Conservation (phyloP, 139 green algal species). For the Helicosporidium sp. region DNA sequence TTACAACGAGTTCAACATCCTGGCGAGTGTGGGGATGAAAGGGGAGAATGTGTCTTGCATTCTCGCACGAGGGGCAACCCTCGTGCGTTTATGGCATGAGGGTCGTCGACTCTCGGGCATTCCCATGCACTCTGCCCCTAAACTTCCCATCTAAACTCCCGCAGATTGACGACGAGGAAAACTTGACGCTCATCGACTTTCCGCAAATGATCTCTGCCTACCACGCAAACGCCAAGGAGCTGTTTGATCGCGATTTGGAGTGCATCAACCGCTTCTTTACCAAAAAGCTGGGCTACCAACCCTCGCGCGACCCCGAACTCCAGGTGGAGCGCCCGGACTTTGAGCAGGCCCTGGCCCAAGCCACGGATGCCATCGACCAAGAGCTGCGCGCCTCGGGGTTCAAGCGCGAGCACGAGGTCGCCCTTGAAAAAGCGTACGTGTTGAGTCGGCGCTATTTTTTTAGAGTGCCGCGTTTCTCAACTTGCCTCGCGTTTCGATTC, state of each 20-base stretch:
- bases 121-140: no score
- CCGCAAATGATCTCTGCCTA: slow-evolving; percentile 88
- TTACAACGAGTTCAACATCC: slow-evolving; percentile 98
- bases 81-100: no score
- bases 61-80: no score
- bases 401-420: slow-evolving; percentile 29
- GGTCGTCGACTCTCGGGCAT: no score
- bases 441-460: no score
- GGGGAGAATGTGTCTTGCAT: no score
- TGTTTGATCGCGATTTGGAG: slow-evolving; percentile 84
- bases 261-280: slow-evolving; percentile 62
- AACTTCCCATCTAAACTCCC: no score
- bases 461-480: no score
- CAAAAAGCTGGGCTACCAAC: slow-evolving; percentile 54
- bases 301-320: slow-evolving; percentile 32
- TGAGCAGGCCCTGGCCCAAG: slow-evolving; percentile 2
- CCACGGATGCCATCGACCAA: slow-evolving; percentile 25
- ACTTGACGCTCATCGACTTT: slow-evolving; percentile 86
- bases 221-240: slow-evolving; percentile 77
- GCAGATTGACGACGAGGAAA: slow-evolving; percentile 38
- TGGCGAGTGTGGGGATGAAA: slow-evolving; percentile 24
- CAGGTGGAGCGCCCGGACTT: slow-evolving; percentile 31
- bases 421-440: slow-evolving; percentile 12
- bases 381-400: slow-evolving; percentile 48
- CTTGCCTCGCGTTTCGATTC: no score